Conservation (phyloP, 129 eudicot genomes). For the Mikania micrantha region DNA sequence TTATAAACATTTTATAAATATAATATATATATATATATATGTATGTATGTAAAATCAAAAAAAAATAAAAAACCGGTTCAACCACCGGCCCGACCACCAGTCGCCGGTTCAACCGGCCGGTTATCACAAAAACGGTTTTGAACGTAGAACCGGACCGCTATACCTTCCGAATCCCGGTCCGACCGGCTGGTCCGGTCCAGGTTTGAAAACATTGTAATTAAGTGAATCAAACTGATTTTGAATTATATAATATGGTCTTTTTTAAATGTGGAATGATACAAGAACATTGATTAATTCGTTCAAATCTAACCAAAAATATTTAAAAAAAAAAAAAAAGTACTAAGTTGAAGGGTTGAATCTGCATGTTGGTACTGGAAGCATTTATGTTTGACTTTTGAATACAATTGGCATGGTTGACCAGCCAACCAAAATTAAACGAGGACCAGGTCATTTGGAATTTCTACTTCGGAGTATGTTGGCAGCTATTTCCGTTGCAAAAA, state of each 20-base stretch:
- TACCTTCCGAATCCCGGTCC: no score
- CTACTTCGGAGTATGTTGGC: slow-evolving; percentile 5
- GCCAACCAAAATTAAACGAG: slow-evolving; percentile 20
- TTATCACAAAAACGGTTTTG: no score
- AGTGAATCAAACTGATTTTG: no score
- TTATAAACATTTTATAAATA: no score
- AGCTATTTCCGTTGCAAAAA: not conserved
- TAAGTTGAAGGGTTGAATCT: not conserved
- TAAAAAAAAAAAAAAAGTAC: not conserved
- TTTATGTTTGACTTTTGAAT: slow-evolving; percentile 12
- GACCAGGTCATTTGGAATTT: slow-evolving; percentile 17
- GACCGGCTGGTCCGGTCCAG: no score
- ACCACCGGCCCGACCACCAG: no score
- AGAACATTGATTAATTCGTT: not conserved
- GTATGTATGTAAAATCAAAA: no score
- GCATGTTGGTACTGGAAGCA: not conserved
- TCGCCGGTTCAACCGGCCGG: no score
- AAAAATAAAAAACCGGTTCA: no score
- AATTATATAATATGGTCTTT: not conserved
- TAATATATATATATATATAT: no score
- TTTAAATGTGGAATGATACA: not conserved
- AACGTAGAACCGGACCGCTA: no score
- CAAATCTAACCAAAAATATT: not conserved
- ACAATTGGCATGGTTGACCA: slow-evolving; percentile 13
- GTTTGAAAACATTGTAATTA: no score